phyloP scores from a whole-genome alignment of 805 yeast genomes.

The Myxozyma vanderwaltii region DNA sequence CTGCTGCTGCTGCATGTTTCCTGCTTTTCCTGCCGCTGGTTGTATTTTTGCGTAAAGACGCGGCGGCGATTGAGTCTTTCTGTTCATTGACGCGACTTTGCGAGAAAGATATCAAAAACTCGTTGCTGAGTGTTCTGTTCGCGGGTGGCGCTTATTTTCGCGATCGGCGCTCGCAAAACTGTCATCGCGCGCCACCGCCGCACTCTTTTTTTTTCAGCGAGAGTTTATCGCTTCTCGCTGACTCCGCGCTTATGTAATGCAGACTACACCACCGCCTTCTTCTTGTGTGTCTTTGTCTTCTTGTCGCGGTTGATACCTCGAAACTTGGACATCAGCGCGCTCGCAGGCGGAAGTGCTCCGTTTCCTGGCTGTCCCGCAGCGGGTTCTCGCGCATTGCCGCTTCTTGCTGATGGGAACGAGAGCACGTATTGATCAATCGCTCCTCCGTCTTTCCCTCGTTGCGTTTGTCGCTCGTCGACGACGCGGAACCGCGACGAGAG shows the following conservation, averaged over 20 bases:
- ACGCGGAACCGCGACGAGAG: slow-evolving; percentile 22
- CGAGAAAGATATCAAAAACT: background rate
- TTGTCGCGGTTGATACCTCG: slow-evolving; percentile 15
- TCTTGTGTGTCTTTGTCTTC: slow-evolving; percentile 5
- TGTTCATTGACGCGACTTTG: background rate
- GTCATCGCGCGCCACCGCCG: too few relatives aligned
- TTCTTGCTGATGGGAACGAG: slow-evolving; percentile 3
- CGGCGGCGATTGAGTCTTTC: background rate
- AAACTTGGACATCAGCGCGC: slow-evolving; percentile 19
- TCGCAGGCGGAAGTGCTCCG: slow-evolving; percentile 9
- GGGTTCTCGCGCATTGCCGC: background rate
- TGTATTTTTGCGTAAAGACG: slow-evolving; percentile 5
- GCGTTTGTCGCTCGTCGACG: slow-evolving; percentile 3
- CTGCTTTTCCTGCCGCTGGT: too few relatives aligned
- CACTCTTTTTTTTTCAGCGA: too few relatives aligned
- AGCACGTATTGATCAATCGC: slow-evolving; percentile 1
- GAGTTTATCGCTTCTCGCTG: too few relatives aligned
- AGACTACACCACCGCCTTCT: slow-evolving; percentile 4
- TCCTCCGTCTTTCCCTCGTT: background rate
- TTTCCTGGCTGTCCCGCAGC: background rate
- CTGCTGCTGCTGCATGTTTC: too few relatives aligned
- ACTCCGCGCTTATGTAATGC: too few relatives aligned
- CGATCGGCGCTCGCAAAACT: too few relatives aligned
- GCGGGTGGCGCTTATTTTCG: background rate
- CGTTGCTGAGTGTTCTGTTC: background rate